These are phyloP conservation scores for Gautieria morchelliformis DNA, from an alignment of 768 basidiomycete species.

Conservation along the genomic window DNA sequence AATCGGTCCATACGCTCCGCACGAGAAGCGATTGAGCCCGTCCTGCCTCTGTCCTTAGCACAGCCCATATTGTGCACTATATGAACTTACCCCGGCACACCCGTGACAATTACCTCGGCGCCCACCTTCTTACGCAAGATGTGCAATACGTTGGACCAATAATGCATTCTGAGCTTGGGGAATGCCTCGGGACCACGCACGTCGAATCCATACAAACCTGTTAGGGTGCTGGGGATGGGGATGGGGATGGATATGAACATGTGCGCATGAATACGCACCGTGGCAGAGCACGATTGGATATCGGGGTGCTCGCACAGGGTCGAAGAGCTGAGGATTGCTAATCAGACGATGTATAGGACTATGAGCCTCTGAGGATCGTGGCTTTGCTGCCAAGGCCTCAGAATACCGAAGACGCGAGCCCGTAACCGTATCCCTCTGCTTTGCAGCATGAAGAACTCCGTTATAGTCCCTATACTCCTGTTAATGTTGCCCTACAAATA, in stretches of 20 bases:
- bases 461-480: background rate
- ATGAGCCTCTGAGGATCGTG: background rate
- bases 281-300: constrained; percentile 94
- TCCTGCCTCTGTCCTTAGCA: constrained; percentile 36
- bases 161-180: constrained; percentile 79
- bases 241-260: background rate
- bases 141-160: constrained; percentile 85
- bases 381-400: background rate
- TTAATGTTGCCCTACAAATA: background rate
- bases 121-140: constrained; percentile 74
- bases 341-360: constrained; percentile 13
- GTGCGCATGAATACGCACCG: constrained; percentile 41
- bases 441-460: background rate
- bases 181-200: constrained; percentile 76
- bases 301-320: constrained; percentile 71
- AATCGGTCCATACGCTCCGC: constrained; percentile 67
- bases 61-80: background rate
- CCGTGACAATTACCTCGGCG: constrained; percentile 92
- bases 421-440: background rate
- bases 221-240: background rate
- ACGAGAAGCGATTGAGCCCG: constrained; percentile 80
- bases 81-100: constrained; percentile 73
- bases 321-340: constrained; percentile 61
- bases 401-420: background rate
- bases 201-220: constrained; percentile 93